Evolutionary conservation across 2,329 filamentous ascomycete genomes (phyloP).

Genomic region (Myotisia sp.): DNA sequence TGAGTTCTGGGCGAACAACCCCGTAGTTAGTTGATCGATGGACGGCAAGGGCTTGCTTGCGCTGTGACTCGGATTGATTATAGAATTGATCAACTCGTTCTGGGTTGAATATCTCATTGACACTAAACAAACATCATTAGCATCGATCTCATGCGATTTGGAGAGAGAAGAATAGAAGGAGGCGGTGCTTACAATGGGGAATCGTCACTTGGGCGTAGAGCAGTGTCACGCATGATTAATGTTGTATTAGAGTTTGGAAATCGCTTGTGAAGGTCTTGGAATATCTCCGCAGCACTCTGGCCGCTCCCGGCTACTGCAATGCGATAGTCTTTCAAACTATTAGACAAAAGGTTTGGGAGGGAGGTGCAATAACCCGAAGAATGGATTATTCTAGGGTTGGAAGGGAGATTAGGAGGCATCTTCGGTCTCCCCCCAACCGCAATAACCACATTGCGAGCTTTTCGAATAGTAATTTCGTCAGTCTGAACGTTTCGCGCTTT

Average conservation of each 20-base stretch:
- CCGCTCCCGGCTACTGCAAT: constrained; percentile 79
- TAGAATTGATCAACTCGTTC: constrained; percentile 66
- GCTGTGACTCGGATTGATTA: constrained; percentile 47
- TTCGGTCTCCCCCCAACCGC: constrained; percentile 54
- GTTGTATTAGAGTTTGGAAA: constrained; percentile 71
- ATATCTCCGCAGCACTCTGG: constrained; percentile 90
- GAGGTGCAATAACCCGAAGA: constrained; percentile 64
- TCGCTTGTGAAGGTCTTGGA: constrained; percentile 67
- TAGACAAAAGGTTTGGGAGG: constrained; percentile 26
- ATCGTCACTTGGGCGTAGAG: constrained; percentile 80
- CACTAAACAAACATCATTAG: constrained; percentile 36
- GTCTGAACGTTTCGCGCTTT: constrained; percentile 45
- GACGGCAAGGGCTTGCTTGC: constrained; percentile 40
- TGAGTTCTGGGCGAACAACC: constrained; percentile 77
- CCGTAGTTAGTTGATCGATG: constrained; percentile 86
- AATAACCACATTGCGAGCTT: constrained; percentile 43
- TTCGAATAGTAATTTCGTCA: constrained; percentile 26
- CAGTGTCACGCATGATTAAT: constrained; percentile 68
- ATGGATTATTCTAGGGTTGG: constrained; percentile 64
- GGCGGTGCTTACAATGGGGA: constrained; percentile 65
- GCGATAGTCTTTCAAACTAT: constrained; percentile 41
- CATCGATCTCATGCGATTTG: constrained; percentile 4
- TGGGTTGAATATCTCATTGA: constrained; percentile 94
- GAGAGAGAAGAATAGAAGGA: background rate
- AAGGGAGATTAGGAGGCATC: constrained; percentile 56